These are phyloP conservation scores for Alternaria consortialis DNA, from an alignment of 2,329 filamentous ascomycete genomes.

Conservation along the genomic window DNA sequence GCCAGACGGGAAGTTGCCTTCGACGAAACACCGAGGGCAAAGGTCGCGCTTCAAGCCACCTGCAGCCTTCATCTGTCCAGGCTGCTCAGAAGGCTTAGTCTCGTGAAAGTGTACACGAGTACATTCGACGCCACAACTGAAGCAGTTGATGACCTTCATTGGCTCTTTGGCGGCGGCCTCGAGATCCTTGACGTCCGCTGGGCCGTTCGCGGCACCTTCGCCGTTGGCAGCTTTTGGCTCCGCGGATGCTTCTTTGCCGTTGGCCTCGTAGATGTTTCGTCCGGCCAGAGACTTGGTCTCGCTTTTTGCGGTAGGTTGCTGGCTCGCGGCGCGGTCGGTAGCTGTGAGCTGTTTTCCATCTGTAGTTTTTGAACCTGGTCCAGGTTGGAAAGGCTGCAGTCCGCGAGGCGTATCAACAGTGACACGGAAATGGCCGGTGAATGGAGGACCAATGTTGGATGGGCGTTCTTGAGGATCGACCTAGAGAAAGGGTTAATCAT, in stretches of 20 bases:
- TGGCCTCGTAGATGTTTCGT: constrained; percentile 94
- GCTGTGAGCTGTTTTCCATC: constrained; percentile 68
- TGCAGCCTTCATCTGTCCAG: constrained; percentile 60
- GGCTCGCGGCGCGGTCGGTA: constrained; percentile 76
- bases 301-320: constrained; percentile 72
- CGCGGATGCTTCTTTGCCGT: constrained; percentile 80
- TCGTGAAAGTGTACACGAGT: constrained; percentile 75
- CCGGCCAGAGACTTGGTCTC: constrained; percentile 93
- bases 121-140: constrained; percentile 92
- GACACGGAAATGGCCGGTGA: constrained; percentile 96
- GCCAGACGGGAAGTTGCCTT: constrained; percentile 81
- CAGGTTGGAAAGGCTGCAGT: constrained; percentile 93
- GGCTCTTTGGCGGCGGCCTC: constrained; percentile 68
- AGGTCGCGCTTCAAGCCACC: constrained; percentile 80
- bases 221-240: constrained; percentile 67
- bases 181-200: constrained; percentile 70
- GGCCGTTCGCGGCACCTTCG: constrained; percentile 75
- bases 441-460: constrained; percentile 93
- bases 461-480: constrained; percentile 95
- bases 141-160: constrained; percentile 79
- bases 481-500: constrained; percentile 58
- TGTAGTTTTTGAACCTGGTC: constrained; percentile 72
- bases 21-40: constrained; percentile 89
- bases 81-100: constrained; percentile 64
- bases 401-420: constrained; percentile 95